A percentile compares a stretch with the other conserved stretches of the same genome.
Conservation (phyloP, 2,329 filamentous ascomycete species). For the Stagonosporopsis tanaceti region DNA sequence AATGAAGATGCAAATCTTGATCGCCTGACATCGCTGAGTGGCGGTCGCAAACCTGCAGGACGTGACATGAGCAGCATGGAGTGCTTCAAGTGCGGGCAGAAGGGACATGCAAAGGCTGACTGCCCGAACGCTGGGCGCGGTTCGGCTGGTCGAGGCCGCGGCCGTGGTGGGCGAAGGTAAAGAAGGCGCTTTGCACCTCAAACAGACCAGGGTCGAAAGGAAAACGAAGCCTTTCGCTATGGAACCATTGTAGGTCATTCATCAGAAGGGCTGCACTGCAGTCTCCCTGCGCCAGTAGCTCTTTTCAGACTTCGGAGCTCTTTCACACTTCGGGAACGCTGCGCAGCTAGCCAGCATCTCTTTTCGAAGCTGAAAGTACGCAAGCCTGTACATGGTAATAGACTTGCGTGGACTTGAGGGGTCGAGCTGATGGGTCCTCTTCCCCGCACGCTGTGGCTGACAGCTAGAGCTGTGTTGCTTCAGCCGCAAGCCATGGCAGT, state of each 20-base stretch:
- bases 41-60: conserved; percentile 43
- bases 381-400: background rate
- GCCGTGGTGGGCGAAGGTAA: conserved; percentile 33
- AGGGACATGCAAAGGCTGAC: conserved; percentile 66
- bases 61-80: conserved; percentile 50
- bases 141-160: conserved; percentile 36
- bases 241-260: background rate
- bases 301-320: too few relatives aligned
- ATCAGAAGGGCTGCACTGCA: background rate
- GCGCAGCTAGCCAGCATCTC: background rate
- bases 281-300: background rate
- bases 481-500: conserved; percentile 13
- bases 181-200: background rate
- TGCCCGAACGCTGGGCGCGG: conserved; percentile 57
- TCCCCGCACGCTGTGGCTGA: conserved; percentile 8
- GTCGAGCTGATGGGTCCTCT: conserved; percentile 1
- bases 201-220: background rate
- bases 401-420: conserved; percentile 1
- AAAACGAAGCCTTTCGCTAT: background rate
- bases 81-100: conserved; percentile 69
- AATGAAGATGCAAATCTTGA: conserved; percentile 72
- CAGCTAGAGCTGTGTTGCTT: background rate
- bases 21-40: conserved; percentile 64
- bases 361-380: background rate
- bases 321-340: background rate